Base-by-base conservation (phyloP, 768 basidiomycete genomes). In the Asterophora lycoperdoides region DNA sequence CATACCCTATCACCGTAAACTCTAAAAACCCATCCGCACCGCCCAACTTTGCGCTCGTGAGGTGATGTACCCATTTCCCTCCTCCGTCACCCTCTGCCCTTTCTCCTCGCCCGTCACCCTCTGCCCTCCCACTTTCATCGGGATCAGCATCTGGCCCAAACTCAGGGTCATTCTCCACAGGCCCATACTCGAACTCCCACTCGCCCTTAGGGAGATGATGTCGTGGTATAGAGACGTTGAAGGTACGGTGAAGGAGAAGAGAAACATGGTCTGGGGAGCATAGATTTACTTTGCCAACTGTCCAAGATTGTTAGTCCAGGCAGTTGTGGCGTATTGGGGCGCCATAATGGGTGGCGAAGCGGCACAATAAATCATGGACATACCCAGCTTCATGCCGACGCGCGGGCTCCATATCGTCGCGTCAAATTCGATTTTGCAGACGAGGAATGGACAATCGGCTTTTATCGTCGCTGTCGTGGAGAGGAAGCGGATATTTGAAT, bases 171-270 rank as follows among this genome's bases (percentile, higher is more conserved):
- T 87, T 88, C 61, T 88, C 87, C 9, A 84, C 81, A 0, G 87
- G 76, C 4, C 85, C 90, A 55, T 91, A 87, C 65, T 94, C 89
- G 60, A 95, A 97, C 48, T 81, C 77, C 84, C 89, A 94, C 51
- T 77, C 66, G 28, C 86, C 83, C 20, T 70, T 73, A 2, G 90
- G 89, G 55, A 97, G 93, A 64, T 96, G 93, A 60, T 89, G 81
- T 48, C 88, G 81, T 2, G 94, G 93, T 66, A 97, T 93, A 15
- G 94, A 94, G 14, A 89, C 87, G 65, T 97, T 97, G 74, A 96
- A 97, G 5, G 90, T 96, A 19, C 83, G 81, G 58, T 93, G 89
- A 3, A 93, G 75, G 29, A 97, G 87, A 13, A 97, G 74, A 1
- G 93, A 90, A 45, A 96, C 74, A 58, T 97, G 94, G 61, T 94